phyloP scores from a whole-genome alignment of 306 rosid species.

The Cucurbita pepo region DNA sequence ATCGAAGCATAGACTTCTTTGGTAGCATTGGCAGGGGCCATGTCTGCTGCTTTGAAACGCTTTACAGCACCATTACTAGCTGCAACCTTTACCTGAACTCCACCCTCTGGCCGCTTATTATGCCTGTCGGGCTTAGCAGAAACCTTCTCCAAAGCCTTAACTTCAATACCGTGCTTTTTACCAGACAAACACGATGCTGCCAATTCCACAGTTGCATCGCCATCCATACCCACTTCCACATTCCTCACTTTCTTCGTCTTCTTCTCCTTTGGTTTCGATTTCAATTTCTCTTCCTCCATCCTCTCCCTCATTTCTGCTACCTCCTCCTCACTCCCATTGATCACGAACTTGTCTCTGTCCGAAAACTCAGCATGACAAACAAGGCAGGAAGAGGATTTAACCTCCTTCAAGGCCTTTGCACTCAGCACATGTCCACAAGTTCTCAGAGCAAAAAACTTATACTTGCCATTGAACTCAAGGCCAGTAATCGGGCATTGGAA shows the following conservation, averaged over 20 bases:
- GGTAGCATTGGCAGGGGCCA: slow-evolving; percentile 59
- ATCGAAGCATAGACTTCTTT: slow-evolving; percentile 78
- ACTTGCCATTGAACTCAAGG: slow-evolving; percentile 75
- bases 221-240: slow-evolving; percentile 19
- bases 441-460: slow-evolving; percentile 51
- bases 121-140: slow-evolving; percentile 29
- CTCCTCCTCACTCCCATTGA: slow-evolving; percentile 85
- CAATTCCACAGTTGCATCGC: slow-evolving; percentile 18
- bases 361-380: slow-evolving; percentile 51
- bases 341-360: slow-evolving; percentile 51
- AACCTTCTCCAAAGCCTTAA: slow-evolving; percentile 38
- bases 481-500: slow-evolving; percentile 82
- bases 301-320: slow-evolving; percentile 54
- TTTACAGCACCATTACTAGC: slow-evolving; percentile 23
- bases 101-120: slow-evolving; percentile 32
- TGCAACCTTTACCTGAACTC: slow-evolving; percentile 21
- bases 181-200: slow-evolving; percentile 46
- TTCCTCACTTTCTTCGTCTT: slow-evolving; percentile 41
- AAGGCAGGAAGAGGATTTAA: slow-evolving; percentile 50
- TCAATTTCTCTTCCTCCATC: slow-evolving; percentile 65
- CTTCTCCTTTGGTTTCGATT: slow-evolving; percentile 38
- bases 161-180: slow-evolving; percentile 54
- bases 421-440: slow-evolving; percentile 91
- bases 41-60: slow-evolving; percentile 62
- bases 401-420: slow-evolving; percentile 75